A percentile compares a stretch with the other conserved stretches of the same genome.
Evolutionary conservation across 208 protist genomes (phyloP).

Genomic region (Wallacemonas collosoma): DNA sequence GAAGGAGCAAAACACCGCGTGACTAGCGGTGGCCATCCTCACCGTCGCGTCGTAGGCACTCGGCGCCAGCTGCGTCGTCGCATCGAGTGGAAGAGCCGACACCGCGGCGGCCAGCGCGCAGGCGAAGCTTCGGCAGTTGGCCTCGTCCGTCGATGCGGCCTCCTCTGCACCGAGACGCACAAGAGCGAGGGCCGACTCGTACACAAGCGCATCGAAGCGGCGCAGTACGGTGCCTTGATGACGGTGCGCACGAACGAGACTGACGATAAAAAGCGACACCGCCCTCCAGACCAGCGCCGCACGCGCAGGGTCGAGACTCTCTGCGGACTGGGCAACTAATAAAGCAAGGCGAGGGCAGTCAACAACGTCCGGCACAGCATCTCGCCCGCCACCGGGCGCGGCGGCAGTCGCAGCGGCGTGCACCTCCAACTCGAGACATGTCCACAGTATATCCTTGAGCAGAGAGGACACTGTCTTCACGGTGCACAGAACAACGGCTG

Average conservation of each 20-base stretch:
- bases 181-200: not conserved
- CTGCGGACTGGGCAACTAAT: not conserved
- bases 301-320: not conserved
- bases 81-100: not conserved
- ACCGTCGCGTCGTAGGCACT: slow-evolving; percentile 3
- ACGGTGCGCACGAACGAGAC: not conserved
- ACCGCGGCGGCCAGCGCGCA: not conserved
- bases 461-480: slow-evolving; percentile 7
- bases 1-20: not conserved
- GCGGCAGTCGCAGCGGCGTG: not conserved
- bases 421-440: not conserved
- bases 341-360: not conserved
- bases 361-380: too few relatives aligned
- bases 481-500: not conserved
- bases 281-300: slow-evolving; percentile 1
- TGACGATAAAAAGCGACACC: not conserved
- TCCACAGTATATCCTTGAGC: slow-evolving; percentile 10
- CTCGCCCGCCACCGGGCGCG: not conserved
- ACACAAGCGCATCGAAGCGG: not conserved
- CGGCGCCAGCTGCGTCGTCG: not conserved
- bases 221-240: not conserved
- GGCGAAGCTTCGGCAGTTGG: not conserved
- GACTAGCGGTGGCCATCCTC: not conserved
- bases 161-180: not conserved
- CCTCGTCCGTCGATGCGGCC: not conserved